Evolutionary conservation across 2,329 filamentous ascomycete species (phyloP), one percentile per base, ranked within the genome.

Genomic region (Botrytis squamosa): DNA sequence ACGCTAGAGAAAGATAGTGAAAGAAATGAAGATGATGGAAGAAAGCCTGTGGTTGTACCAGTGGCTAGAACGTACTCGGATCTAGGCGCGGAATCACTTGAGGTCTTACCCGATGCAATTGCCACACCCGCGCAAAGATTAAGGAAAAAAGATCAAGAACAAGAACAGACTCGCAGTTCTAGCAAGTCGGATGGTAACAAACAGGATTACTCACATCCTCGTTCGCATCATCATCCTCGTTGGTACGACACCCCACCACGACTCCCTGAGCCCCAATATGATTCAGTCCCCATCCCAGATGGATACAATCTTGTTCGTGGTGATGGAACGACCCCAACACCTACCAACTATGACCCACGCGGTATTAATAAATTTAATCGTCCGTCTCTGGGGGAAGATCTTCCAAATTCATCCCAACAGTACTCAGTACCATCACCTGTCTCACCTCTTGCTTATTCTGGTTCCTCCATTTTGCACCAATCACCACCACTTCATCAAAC

Each of bases 241-340:
- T 74, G 77, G 9, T 75, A 65, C 40, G 33, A 14, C 36, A 29
- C 40, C 38, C 68, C 68, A 38, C 55, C 68, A 33, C 36, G 63
- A 9, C 75, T 71, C 25, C 74, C 76, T 74, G 80, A 80, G 46
- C 78, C 77, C 20, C 74, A 76, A 42, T 82, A 82, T 71, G 77
- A 79, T 73, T 77, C 71, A 42, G 80, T 81, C 14, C 80, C 80
- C 3, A 81, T 81, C 62, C 80, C 81, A 33, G 77, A 77, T 7
- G 78, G 78, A 6, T 82, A 82, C 66, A 52, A 70, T 25, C 70
- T 80, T 3, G 81, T 81, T 12, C 76, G 77, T 59, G 79, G 79
- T 9, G 77, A 80, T 64, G 80, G 80, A 25, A 75, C 76, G 12
- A 71, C 74, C 25, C 33, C 73, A 60, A 75, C 74, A 5, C 78